A percentile compares a stretch with the other conserved stretches of the same genome.
These are phyloP conservation scores for Kwoniella botswanensis DNA, from an alignment of 768 basidiomycete genomes.

Conservation along the genomic window DNA sequence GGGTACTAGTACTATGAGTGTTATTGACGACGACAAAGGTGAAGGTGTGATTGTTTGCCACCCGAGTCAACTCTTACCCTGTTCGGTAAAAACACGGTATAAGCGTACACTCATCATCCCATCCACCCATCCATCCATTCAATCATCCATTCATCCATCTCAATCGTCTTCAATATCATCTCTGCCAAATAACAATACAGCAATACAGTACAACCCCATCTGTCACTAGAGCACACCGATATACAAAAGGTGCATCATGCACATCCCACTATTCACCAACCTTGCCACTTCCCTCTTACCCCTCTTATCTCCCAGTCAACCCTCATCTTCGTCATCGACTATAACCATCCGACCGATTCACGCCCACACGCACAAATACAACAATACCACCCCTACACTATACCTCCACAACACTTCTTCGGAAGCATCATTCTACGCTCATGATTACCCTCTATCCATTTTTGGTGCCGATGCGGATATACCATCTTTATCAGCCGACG, in stretches of 20 bases:
- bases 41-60: constrained; percentile 9
- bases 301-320: constrained; percentile 18
- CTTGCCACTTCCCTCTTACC: constrained; percentile 38
- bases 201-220: background rate
- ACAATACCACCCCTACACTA: constrained; percentile 19
- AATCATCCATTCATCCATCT: background rate
- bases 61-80: constrained; percentile 6
- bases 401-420: constrained; percentile 42
- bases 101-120: background rate
- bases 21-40: background rate
- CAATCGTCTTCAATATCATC: background rate
- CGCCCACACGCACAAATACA: constrained; percentile 47
- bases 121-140: background rate
- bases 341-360: constrained; percentile 52
- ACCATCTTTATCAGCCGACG: constrained; percentile 14
- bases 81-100: constrained; percentile 13
- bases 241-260: constrained; percentile 35
- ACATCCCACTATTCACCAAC: constrained; percentile 44
- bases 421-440: constrained; percentile 22
- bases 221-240: background rate
- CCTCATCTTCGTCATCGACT: constrained; percentile 10
- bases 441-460: constrained; percentile 14
- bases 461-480: constrained; percentile 22
- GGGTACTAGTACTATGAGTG: too few species aligned
- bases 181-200: background rate